Conservation (phyloP, 495 filamentous ascomycete species). For the Aspergillus baeticus region DNA sequence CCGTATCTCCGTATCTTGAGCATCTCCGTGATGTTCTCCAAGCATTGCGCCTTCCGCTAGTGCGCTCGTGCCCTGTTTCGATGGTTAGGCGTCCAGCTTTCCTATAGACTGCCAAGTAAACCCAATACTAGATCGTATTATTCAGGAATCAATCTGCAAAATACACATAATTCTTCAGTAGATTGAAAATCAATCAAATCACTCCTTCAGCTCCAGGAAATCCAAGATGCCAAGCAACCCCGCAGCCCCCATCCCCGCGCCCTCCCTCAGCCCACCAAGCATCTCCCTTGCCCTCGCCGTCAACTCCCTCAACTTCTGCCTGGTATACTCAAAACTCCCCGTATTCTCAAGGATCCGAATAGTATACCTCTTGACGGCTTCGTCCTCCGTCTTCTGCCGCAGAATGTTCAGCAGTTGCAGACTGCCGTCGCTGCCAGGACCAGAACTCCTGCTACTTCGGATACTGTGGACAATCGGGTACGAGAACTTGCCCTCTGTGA, state of each 20-base stretch:
- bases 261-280: background rate
- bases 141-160: no score
- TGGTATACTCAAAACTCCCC: constrained; percentile 2
- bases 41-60: no score
- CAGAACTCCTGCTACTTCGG: constrained; percentile 40
- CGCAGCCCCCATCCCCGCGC: background rate
- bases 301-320: background rate
- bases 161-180: no score
- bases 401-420: constrained; percentile 77
- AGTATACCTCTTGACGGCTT: constrained; percentile 63
- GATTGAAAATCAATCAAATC: background rate
- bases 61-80: no score
- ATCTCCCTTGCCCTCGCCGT: background rate
- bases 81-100: no score
- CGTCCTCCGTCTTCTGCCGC: constrained; percentile 73
- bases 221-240: background rate
- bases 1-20: no score
- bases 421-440: constrained; percentile 49
- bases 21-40: no score
- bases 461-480: constrained; percentile 69
- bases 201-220: constrained; percentile 3
- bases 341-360: background rate
- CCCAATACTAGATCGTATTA: no score
- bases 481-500: constrained; percentile 92
- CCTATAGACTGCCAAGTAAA: no score